Percentiles rank a stretch among this genome's conserved stretches.
Conservation (phyloP, 2,329 filamentous ascomycete species). For the Catunica adiposa region DNA sequence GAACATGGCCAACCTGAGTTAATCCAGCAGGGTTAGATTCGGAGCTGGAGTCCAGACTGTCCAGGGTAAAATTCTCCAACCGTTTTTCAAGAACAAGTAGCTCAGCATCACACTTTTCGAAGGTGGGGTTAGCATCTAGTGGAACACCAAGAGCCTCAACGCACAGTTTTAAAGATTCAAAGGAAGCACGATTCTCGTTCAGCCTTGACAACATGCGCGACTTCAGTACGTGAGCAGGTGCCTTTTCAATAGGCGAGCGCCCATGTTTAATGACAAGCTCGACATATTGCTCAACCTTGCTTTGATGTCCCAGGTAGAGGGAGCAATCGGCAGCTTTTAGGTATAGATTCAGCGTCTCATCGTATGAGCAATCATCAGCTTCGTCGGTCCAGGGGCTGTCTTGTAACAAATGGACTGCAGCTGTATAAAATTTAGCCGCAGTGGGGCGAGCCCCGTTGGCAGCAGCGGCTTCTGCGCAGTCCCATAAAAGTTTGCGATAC, state of each 20-base stretch:
- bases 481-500: slow-evolving; percentile 61
- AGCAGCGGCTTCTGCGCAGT: slow-evolving; percentile 60
- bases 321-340: slow-evolving; percentile 70
- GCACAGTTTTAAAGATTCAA: slow-evolving; percentile 54
- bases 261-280: slow-evolving; percentile 53
- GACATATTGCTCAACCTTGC: slow-evolving; percentile 52
- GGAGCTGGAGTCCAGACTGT: slow-evolving; percentile 23
- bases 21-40: slow-evolving; percentile 33
- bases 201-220: slow-evolving; percentile 61
- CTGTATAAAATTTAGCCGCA: slow-evolving; percentile 64
- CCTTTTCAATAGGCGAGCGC: slow-evolving; percentile 59
- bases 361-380: slow-evolving; percentile 57
- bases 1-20: slow-evolving; percentile 49
- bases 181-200: slow-evolving; percentile 53
- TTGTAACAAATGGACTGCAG: slow-evolving; percentile 65
- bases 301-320: slow-evolving; percentile 58
- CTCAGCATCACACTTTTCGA: slow-evolving; percentile 59
- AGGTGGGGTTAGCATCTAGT: slow-evolving; percentile 49
- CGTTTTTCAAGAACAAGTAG: slow-evolving; percentile 48
- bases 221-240: slow-evolving; percentile 67
- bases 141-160: slow-evolving; percentile 51
- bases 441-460: slow-evolving; percentile 73
- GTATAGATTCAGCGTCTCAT: slow-evolving; percentile 68
- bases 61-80: slow-evolving; percentile 40
- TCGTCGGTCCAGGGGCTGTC: slow-evolving; percentile 57